phyloP scores from a whole-genome alignment of 2,329 filamentous ascomycete genomes.

The Clarireedia hainanense region DNA sequence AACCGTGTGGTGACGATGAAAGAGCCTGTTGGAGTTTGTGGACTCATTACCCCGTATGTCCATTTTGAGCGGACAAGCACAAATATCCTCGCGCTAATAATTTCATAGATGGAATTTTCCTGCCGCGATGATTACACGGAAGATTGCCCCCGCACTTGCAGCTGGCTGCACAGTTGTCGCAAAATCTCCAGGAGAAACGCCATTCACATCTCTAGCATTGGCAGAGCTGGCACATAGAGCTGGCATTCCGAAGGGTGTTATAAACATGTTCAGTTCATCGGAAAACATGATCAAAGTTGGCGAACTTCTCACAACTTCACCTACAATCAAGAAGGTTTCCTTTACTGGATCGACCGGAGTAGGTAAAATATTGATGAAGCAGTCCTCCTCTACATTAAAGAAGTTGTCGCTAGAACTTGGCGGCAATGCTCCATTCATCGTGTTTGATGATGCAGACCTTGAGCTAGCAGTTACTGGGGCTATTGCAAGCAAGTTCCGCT shows the following conservation, averaged over 20 bases:
- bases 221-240: slow-evolving; percentile 81
- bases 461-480: slow-evolving; percentile 78
- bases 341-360: slow-evolving; percentile 78
- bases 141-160: slow-evolving; percentile 68
- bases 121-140: slow-evolving; percentile 66
- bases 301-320: slow-evolving; percentile 65
- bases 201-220: slow-evolving; percentile 80
- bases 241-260: slow-evolving; percentile 81
- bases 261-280: slow-evolving; percentile 78
- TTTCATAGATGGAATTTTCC: slow-evolving; percentile 69
- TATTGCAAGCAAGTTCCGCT: slow-evolving; percentile 84
- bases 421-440: slow-evolving; percentile 92
- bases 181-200: slow-evolving; percentile 88
- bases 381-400: slow-evolving; percentile 76
- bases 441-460: slow-evolving; percentile 91
- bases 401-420: slow-evolving; percentile 80
- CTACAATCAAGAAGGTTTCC: slow-evolving; percentile 77
- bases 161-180: slow-evolving; percentile 93
- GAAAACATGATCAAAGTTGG: slow-evolving; percentile 77
- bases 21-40: slow-evolving; percentile 78
- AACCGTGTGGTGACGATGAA: slow-evolving; percentile 74
- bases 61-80: background rate
- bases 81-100: background rate
- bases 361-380: slow-evolving; percentile 77
- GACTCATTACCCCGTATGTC: slow-evolving; percentile 61